These are phyloP conservation scores for Volvariella surrecta DNA, from an alignment of 1,284 basidiomycete genomes.

Conservation along the genomic window DNA sequence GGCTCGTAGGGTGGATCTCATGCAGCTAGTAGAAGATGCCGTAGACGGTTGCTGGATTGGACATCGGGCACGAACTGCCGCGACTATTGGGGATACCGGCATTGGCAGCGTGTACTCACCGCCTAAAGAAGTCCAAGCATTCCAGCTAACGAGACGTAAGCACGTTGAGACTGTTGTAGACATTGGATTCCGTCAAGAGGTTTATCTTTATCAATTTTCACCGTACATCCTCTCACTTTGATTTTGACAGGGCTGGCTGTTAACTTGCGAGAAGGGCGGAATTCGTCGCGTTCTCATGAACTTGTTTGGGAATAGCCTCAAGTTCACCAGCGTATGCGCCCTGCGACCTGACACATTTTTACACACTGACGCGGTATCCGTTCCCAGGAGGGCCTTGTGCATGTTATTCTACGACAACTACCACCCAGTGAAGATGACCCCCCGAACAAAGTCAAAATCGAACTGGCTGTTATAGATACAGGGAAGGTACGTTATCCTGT, in stretches of 20 bases:
- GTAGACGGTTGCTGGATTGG: conserved; percentile 96
- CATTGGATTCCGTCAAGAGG: conserved; percentile 64
- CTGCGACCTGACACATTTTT: background rate
- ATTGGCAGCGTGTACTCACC: conserved; percentile 93
- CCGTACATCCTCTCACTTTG: background rate
- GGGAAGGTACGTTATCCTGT: conserved; percentile 55
- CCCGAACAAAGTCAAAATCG: conserved; percentile 62
- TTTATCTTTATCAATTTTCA: conserved; percentile 22
- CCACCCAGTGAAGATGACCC: conserved; percentile 42
- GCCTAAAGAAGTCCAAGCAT: conserved; percentile 42
- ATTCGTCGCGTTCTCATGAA: conserved; percentile 93
- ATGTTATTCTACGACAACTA: conserved; percentile 76
- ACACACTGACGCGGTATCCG: conserved; percentile 6
- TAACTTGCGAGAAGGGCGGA: conserved; percentile 89
- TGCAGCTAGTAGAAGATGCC: conserved; percentile 90
- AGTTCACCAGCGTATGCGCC: conserved; percentile 70
- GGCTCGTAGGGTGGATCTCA: conserved; percentile 65
- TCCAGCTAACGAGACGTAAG: conserved; percentile 24
- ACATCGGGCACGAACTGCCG: conserved; percentile 71
- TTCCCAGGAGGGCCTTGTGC: conserved; percentile 76
- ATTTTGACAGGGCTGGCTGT: conserved; percentile 65
- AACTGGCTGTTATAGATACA: conserved; percentile 84
- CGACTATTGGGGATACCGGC: conserved; percentile 53
- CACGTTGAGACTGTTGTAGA: conserved; percentile 86
- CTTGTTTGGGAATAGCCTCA: conserved; percentile 89